Conservation (phyloP, 176 grass and related monocot genomes). For the Carex cristatella region DNA sequence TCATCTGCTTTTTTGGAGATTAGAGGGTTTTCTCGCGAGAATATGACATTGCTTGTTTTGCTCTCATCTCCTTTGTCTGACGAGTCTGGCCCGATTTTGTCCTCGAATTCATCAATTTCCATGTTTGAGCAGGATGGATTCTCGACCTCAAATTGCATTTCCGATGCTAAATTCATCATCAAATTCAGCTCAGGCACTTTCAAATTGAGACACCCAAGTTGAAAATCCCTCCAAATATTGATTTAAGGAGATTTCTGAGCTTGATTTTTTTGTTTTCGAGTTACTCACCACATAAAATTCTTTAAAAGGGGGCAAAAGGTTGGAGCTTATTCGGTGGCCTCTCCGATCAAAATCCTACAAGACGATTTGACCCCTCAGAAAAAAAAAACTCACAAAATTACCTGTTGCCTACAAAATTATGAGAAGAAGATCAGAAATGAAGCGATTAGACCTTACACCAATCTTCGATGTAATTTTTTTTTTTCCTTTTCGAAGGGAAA, state of each 20-base stretch:
- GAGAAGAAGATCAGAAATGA: neutral
- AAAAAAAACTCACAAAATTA: neutral
- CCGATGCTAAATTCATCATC: neutral
- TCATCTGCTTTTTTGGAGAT: constrained; percentile 25
- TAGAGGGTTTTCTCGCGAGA: constrained; percentile 41
- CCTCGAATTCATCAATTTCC: constrained; percentile 42
- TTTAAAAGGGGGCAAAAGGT: neutral
- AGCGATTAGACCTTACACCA: neutral
- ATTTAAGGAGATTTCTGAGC: neutral
- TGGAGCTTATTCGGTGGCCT: neutral
- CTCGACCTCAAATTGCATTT: constrained; percentile 24
- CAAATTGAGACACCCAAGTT: neutral
- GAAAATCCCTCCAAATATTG: neutral
- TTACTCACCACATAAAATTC: neutral
- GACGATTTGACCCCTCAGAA: constrained; percentile 9
- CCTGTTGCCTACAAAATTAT: constrained; percentile 9
- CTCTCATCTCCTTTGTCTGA: constrained; percentile 18
- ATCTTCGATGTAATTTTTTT: neutral
- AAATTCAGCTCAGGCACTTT: neutral
- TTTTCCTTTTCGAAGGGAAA: neutral
- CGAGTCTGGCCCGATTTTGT: neutral
- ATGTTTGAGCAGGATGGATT: constrained; percentile 28
- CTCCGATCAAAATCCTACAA: neutral
- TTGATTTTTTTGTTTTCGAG: neutral
- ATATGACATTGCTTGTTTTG: constrained; percentile 35